Evolutionary conservation across 129 eudicot genomes (phyloP), one percentile per base, ranked within the genome.

Genomic region (Artemisia argyi): DNA sequence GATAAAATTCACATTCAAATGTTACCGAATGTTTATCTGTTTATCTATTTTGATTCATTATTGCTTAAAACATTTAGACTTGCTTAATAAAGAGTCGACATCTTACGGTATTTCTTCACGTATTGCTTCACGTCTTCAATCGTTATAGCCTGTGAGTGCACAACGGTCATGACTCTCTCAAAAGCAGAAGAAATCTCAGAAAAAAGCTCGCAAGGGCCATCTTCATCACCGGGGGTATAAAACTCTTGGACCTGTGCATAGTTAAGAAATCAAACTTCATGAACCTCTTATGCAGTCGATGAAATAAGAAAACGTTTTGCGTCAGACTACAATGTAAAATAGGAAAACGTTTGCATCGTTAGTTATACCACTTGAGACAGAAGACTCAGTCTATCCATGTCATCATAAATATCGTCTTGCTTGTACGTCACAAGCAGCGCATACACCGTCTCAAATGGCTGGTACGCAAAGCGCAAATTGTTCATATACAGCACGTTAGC

Each of bases 151-250:
- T 95, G 96, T 73, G 83, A 88, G 94, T 95, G 96, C 56, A 96
- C 96, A 66, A 90, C 86, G 15, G 93, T 86, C 63, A 95, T 95
- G 74, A 82, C 96, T 80, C 90, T 96, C 47, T 88, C 97, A 78
- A 95, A 95, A 35, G 99, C 93, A 88, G 85, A 95, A 75, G 86
- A 84, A 71, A 95, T 81, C 83, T 95, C 99, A 81, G 88, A 95
- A 50, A 94, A 94, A 55, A 85, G 69, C 86, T 79, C 88, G 83
- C 88, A 74, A 65, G 91, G 83, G 77, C 96, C 96, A 73, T 88
- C 96, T 83, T 90, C 99, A 81, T 95, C 99, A 52, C 91, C 71
- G 64, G 96, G 83, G 74, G 78, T 74, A 78, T 89, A 75, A 75
- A 82, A 95, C 77, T 95, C 99, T 66, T 94, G 97, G 67, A 90